These are phyloP conservation scores for Microbotryum intermedium DNA, from an alignment of 1,284 basidiomycete species.

Conservation along the genomic window DNA sequence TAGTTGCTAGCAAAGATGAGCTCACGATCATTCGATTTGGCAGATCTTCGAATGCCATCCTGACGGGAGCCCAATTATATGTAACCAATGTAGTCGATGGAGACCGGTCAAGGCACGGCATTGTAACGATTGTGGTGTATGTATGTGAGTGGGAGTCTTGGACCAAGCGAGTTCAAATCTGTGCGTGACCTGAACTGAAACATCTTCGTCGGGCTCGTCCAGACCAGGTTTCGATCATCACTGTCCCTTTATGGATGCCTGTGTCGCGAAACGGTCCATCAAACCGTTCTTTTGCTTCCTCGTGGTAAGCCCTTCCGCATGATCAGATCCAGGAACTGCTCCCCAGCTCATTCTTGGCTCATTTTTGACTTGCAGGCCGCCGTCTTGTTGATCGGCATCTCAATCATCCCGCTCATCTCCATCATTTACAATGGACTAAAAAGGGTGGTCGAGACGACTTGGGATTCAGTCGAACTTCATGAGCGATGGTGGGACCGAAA, in stretches of 20 bases:
- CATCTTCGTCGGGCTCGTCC: too few species aligned
- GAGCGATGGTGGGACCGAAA: constrained; percentile 14
- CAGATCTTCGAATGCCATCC: constrained; percentile 21
- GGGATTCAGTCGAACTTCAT: background rate
- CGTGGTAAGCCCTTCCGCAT: background rate
- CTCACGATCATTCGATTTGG: background rate
- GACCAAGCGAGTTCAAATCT: background rate
- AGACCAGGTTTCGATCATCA: constrained; percentile 18
- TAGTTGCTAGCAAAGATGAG: too few species aligned
- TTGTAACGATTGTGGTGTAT: constrained; percentile 19
- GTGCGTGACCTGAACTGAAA: background rate
- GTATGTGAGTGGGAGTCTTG: background rate
- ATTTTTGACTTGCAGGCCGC: background rate
- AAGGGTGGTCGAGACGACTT: constrained; percentile 7
- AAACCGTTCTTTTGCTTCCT: constrained; percentile 23
- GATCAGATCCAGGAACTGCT: background rate
- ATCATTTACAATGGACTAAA: background rate
- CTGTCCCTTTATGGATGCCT: constrained; percentile 22
- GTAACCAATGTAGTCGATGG: constrained; percentile 7
- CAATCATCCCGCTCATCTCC: constrained; percentile 11
- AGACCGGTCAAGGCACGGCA: constrained; percentile 12
- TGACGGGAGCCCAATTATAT: background rate
- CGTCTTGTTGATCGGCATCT: constrained; percentile 13
- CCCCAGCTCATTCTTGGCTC: background rate
- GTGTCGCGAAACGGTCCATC: constrained; percentile 9